Percentiles rank a stretch among this genome's conserved stretches.
These are phyloP conservation scores for Lanmaoa rubissima DNA, from an alignment of 768 basidiomycete genomes.

Conservation along the genomic window DNA sequence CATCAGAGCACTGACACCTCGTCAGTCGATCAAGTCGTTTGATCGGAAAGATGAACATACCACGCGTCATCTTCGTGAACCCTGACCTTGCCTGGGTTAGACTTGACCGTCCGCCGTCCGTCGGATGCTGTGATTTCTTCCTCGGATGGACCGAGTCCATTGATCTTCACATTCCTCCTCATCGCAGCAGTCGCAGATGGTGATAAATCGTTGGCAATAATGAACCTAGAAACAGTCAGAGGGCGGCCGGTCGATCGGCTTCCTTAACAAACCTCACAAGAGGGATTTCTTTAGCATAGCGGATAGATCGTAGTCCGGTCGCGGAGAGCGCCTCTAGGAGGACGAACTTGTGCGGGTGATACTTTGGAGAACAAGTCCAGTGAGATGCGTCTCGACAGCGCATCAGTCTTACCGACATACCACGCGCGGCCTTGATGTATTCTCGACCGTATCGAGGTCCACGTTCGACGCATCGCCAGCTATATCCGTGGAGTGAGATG, in stretches of 20 bases:
- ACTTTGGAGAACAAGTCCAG: constrained; percentile 33
- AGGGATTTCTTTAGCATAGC: constrained; percentile 97
- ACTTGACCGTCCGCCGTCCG: constrained; percentile 9
- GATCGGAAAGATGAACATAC: constrained; percentile 41
- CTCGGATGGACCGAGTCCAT: constrained; percentile 54
- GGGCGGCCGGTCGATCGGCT: background rate
- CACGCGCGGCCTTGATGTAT: constrained; percentile 16
- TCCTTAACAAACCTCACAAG: constrained; percentile 64
- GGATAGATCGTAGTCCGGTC: constrained; percentile 91
- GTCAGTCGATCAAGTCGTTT: background rate
- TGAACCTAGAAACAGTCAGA: constrained; percentile 61
- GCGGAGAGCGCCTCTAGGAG: constrained; percentile 94
- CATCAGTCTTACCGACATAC: constrained; percentile 16
- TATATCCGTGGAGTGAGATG: background rate
- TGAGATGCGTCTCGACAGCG: background rate
- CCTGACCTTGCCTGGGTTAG: constrained; percentile 54
- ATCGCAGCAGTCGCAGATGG: constrained; percentile 82
- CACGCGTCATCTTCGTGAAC: constrained; percentile 95
- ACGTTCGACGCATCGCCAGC: background rate
- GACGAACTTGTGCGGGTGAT: constrained; percentile 63
- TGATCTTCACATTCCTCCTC: constrained; percentile 79
- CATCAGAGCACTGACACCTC: constrained; percentile 71
- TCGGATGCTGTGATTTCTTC: constrained; percentile 20
- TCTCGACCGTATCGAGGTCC: constrained; percentile 1
- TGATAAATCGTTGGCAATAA: constrained; percentile 94